Evolutionary conservation across 2,329 filamentous ascomycete species (phyloP), one percentile per base, ranked within the genome.

Genomic region (Monilinia fructigena): DNA sequence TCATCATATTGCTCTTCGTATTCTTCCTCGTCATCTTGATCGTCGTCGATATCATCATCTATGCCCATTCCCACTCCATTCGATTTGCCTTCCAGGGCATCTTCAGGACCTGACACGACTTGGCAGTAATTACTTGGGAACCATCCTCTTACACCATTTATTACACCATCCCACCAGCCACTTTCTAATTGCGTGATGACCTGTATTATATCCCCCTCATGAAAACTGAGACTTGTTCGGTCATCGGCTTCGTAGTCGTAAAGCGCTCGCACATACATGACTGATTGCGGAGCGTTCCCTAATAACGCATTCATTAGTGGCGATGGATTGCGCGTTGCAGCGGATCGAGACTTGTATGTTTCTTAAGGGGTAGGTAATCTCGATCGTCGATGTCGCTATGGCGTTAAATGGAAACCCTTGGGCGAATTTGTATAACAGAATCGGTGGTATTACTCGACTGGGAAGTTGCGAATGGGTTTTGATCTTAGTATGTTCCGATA

Each of bases 181-280:
- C 93, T 98, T 79, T 99, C 95, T 66, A 98, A 84, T 80, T 97
- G 94, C 63, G 95, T 99, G 74, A 99, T 94, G 74, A 99, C 95
- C 80, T 98, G 94, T 74, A 99, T 99, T 72, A 98, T 88, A 80
- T 99, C 95, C 75, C 95, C 95, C 78, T 96, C 91, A 74, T 92
- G 92, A 79, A 99, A 99, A 80, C 93, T 98, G 77, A 99, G 81
- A 80, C 93, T 97, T 58, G 94, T 98, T 74, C 92, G 89, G 79
- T 99, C 95, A 80, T 99, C 94, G 75, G 95, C 92, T 76, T 97
- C 92, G 82, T 98, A 99, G 82, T 97, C 92, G 83, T 98, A 99
- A 70, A 98, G 85, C 56, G 95, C 95, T 76, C 93, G 90, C 75
- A 99, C 95, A 77, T 95, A 98, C 82, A 97, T 89, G 75, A 88